Base-by-base conservation (phyloP, 2,329 filamentous ascomycete species). In the Trichoderma guizhouense region DNA sequence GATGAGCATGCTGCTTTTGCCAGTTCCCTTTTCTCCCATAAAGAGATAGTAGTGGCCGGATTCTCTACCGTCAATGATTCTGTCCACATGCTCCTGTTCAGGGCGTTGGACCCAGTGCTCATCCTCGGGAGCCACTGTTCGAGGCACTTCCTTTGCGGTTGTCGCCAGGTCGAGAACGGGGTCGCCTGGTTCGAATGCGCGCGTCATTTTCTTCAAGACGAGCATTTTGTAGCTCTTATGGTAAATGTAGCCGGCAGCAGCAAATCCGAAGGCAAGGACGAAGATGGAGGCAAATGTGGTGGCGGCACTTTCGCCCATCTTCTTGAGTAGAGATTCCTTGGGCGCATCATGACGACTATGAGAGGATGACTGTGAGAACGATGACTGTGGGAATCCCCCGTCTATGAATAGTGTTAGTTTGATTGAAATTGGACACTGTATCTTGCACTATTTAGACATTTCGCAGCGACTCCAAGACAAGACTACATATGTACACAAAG, bases 1-100 rank as follows among this genome's bases (percentile, higher is more conserved):
- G 24, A 99, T 77, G 39, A 99, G 84, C 96, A 99, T 98, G 75
- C 93, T 97, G 73, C 93, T 97, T 84, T 99, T 99, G 7, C 96
- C 96, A 0, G 93, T 97, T 6, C 96, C 96, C 83, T 99, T 98
- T 79, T 98, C 96, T 58, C 96, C 96, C 61, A 98, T 90, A 3
- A 99, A 85, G 2, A 99, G 87, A 81, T 96, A 93, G 79, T 99
- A 99, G 79, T 97, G 94, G 12, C 96, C 96, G 60, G 85, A 85
- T 32, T 89, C 86, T 3, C 86, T 82, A 1, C 96, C 96, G 62
- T 87, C 83, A 28, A 99, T 88, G 74, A 99, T 98, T n/a, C 83
- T 85, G 80, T 99, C 92, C 74, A 99, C 91, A 72, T 87, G 89
- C 5, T 84, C 81, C 80, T 99, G 96, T 83, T 99, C 95, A 15